A percentile compares a stretch with the other conserved stretches of the same genome.
These are phyloP conservation scores for Amanita rubescens DNA, from an alignment of 768 basidiomycete genomes.

Conservation along the genomic window DNA sequence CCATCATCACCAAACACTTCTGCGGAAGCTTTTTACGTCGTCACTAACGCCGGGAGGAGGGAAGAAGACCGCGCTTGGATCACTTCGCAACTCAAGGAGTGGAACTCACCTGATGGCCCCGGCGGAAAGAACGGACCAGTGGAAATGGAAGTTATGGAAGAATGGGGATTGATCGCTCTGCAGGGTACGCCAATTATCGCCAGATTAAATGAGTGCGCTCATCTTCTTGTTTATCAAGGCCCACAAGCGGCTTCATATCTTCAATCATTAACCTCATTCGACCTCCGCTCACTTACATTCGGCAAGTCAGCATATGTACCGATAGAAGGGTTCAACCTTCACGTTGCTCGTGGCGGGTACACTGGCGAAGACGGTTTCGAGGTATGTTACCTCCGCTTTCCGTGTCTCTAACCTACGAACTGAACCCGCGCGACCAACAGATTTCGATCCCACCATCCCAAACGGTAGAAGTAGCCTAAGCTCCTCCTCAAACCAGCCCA, in stretches of 20 bases:
- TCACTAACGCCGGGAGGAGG: conserved; percentile 90
- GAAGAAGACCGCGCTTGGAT: conserved; percentile 81
- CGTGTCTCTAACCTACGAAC: not conserved
- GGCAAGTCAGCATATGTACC: conserved; percentile 78
- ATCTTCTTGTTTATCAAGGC: conserved; percentile 34
- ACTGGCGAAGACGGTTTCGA: conserved; percentile 99
- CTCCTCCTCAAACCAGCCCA: conserved; percentile 54
- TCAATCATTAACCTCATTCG: conserved; percentile 67
- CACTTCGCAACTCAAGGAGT: conserved; percentile 53
- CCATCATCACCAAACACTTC: conserved; percentile 85
- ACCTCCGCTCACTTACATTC: conserved; percentile 71
- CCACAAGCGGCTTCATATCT: conserved; percentile 78
- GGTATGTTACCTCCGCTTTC: conserved; percentile 28
- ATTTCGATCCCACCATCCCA: conserved; percentile 83
- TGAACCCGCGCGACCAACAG: conserved; percentile 36
- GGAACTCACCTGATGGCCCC: conserved; percentile 54
- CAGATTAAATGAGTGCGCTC: not conserved
- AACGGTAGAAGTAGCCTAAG: conserved; percentile 63
- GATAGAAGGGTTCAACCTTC: conserved; percentile 70
- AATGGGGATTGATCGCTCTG: conserved; percentile 84
- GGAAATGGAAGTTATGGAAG: conserved; percentile 72
- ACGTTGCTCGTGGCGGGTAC: conserved; percentile 92
- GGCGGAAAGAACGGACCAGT: conserved; percentile 47
- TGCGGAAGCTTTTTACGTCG: conserved; percentile 79
- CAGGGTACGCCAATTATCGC: conserved; percentile 49